Base-by-base conservation (phyloP, 768 basidiomycete species). In the Baorangia bicolor region DNA sequence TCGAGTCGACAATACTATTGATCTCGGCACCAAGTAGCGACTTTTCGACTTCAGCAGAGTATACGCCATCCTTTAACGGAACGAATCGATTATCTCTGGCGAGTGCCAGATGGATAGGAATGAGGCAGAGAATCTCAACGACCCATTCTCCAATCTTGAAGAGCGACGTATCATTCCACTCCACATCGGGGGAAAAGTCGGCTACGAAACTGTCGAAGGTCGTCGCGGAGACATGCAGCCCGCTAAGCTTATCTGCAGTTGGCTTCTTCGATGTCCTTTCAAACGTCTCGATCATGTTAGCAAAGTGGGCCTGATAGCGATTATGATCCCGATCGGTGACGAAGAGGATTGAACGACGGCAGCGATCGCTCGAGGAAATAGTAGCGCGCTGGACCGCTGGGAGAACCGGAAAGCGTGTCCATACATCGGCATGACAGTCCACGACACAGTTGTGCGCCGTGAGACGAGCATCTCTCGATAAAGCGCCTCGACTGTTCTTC, bases 101-200 rank as follows among this genome's bases (percentile, higher is more conserved):
- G 25, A 87, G 70, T 0, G 84, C 85, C 30, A 86, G 73, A 44
- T 86, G 85, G 33, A 86, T 84, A 1, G 85, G 84, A 51, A 86
- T 84, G 20, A 87, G 73, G 52, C 84, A 86, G 7, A 86, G 63
- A 1, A 86, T 62, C 20, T 84, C 80, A 3, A 82, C 81, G 3
- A 86, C 68, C 85, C 85, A 86, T 64, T 86, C 83, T 35, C 85
- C 85, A 3, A 73, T 66, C 25, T 69, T 69, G 63, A 80, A 80
- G 2, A 56, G 48, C 0, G 81, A 81, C 5, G 64, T 49, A 18
- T 64, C 2, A 0, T 42, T 43, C 69, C 72, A 72, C 8, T 65
- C 59, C 4, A 42, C 21, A 40, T 45, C 45, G 18, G 34, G 43
- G 27, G 48, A 43, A 30, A 60, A 51, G 20, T 48, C 42, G 14